A percentile compares a stretch with the other conserved stretches of the same genome.
phyloP scores from a whole-genome alignment of 2,329 filamentous ascomycete species.

The Epichloe sylvatica region DNA sequence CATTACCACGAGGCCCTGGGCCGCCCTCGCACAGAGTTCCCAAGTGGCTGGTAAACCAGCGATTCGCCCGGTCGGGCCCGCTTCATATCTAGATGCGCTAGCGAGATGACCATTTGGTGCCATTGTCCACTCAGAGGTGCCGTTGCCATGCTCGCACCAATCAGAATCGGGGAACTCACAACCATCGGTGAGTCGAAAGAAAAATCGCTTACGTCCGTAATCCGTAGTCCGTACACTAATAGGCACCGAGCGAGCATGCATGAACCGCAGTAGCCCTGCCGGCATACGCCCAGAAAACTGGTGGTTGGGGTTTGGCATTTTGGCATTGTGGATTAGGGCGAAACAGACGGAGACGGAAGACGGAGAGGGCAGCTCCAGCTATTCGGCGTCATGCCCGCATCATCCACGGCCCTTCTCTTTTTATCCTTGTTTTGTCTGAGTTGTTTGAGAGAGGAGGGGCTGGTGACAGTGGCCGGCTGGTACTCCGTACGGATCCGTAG shows the following conservation, averaged over 20 bases:
- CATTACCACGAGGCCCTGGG: not conserved
- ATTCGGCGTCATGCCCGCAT: not conserved
- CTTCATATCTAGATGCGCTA: not conserved
- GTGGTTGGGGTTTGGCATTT: conserved; percentile 2
- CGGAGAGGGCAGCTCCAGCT: not conserved
- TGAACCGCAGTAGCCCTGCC: conserved; percentile 5
- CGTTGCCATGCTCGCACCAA: not conserved
- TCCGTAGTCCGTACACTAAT: not conserved
- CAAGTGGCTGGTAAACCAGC: not conserved
- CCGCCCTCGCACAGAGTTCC: not conserved
- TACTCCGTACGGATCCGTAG: not conserved
- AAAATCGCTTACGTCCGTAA: not conserved
- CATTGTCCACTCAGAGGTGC: conserved; percentile 7
- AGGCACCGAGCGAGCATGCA: conserved; percentile 4
- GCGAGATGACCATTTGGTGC: not conserved
- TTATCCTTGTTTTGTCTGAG: not conserved
- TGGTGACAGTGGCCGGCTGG: conserved; percentile 5
- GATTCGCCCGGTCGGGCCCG: conserved; percentile 1
- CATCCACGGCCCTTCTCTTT: not conserved
- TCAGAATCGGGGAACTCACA: not conserved
- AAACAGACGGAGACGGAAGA: not conserved
- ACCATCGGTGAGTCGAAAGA: conserved; percentile 5
- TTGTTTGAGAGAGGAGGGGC: conserved; percentile 2
- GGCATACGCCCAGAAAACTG: conserved; percentile 1
- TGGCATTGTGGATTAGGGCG: conserved; percentile 1